Conservation (phyloP, 306 rosid species). For the Pterocarpus macrocarpus region DNA sequence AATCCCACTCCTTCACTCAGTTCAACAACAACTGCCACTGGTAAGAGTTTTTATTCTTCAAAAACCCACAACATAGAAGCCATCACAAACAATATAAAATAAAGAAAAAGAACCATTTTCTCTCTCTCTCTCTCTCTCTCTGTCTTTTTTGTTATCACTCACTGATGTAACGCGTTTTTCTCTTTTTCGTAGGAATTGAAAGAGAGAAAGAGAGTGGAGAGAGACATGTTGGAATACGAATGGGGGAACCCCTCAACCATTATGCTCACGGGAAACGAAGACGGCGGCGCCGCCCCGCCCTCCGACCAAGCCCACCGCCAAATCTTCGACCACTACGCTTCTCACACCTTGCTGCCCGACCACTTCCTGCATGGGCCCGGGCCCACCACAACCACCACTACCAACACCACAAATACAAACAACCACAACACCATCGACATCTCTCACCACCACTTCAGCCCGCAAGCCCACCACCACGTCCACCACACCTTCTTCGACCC, state of each 20-base stretch:
- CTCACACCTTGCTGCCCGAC: slow-evolving; percentile 59
- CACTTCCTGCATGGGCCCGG: slow-evolving; percentile 46
- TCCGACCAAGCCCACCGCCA: slow-evolving; percentile 71
- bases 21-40: slow-evolving; percentile 35
- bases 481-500: slow-evolving; percentile 69
- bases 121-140: no score
- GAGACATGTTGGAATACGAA: slow-evolving; percentile 85
- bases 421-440: slow-evolving; percentile 55
- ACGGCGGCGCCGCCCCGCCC: slow-evolving; percentile 36
- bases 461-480: slow-evolving; percentile 37
- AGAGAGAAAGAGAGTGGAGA: neutral
- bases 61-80: no score
- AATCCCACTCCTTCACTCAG: slow-evolving; percentile 43
- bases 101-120: no score
- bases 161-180: no score
- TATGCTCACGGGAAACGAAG: slow-evolving; percentile 71
- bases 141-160: no score
- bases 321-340: slow-evolving; percentile 65
- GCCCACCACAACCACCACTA: slow-evolving; percentile 43
- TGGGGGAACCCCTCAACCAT: slow-evolving; percentile 85
- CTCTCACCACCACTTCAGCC: slow-evolving; percentile 50
- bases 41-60: no score
- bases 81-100: no score
- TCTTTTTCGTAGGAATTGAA: no score
- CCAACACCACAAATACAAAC: slow-evolving; percentile 14